These are phyloP conservation scores for Fusarium ambrosium DNA, from an alignment of 2,329 filamentous ascomycete species.

Conservation along the genomic window DNA sequence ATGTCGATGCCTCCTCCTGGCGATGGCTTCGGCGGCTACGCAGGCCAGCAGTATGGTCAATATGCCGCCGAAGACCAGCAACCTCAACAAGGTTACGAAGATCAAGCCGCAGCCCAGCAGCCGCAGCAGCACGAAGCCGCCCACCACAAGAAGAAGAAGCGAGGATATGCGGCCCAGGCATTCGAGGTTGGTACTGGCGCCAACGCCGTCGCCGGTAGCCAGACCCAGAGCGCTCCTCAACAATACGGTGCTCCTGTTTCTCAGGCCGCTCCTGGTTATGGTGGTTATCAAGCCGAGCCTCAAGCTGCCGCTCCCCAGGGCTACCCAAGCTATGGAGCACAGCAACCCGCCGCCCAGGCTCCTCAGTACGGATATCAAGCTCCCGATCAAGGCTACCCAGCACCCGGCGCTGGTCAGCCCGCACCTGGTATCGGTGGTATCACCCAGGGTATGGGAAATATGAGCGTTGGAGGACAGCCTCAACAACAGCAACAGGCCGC, in stretches of 20 bases:
- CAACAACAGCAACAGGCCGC: constrained; percentile 57
- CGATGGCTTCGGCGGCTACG: constrained; percentile 60
- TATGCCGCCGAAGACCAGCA: constrained; percentile 58
- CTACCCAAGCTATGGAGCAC: constrained; percentile 61
- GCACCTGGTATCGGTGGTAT: constrained; percentile 71
- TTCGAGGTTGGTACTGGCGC: constrained; percentile 93
- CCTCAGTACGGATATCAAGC: constrained; percentile 74
- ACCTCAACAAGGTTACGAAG: constrained; percentile 56
- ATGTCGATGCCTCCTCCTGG: constrained; percentile 70
- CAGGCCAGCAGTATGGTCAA: constrained; percentile 59
- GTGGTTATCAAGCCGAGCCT: constrained; percentile 68
- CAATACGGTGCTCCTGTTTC: constrained; percentile 62
- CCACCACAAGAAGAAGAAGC: constrained; percentile 85
- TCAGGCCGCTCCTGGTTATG: constrained; percentile 65
- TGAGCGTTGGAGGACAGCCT: constrained; percentile 75
- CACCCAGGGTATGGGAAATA: constrained; percentile 87
- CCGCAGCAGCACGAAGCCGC: constrained; percentile 47
- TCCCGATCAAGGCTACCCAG: constrained; percentile 75
- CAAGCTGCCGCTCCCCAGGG: constrained; percentile 55
- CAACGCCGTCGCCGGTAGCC: constrained; percentile 75
- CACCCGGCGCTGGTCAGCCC: constrained; percentile 57
- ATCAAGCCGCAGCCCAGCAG: constrained; percentile 48
- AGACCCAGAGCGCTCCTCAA: constrained; percentile 54
- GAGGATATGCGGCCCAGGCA: constrained; percentile 92
- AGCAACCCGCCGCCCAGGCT: constrained; percentile 55